Base-by-base conservation (phyloP, 306 rosid genomes). In the Crotalaria pallida region DNA sequence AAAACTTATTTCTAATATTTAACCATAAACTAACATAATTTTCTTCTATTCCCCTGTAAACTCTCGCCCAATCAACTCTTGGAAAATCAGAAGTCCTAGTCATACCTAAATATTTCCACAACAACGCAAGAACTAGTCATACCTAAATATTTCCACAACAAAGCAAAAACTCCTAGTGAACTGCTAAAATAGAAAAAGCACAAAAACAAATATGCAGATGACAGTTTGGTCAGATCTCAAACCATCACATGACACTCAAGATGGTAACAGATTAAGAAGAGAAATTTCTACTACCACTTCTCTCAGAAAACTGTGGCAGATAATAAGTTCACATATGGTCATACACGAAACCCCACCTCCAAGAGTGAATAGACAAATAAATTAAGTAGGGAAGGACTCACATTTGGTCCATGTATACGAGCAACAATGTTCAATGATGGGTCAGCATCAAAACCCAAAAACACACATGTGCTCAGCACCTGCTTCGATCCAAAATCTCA, bases 331-430 rank as follows among this genome's bases (percentile, higher is more conserved):
- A 71, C 49, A 61, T 21, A 21, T 27, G 19, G n/a, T n/a, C n/a
- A 62, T 50, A 22, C 55, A 56, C 44, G n/a, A 76, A 63, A 43
- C 21, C 7, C 67, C 50, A 79, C 19, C 41, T 41, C 16, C 48
- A 52, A 33, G 34, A 62, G 16, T 45, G 50, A 76, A 29, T 45
- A 70, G 62, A 67, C 8, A 77, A 65, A 50, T 44, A 47, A 71
- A 77, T 58, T 43, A 58, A 43, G 75, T 17, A 40, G 34, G 23
- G 56, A 71, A 43, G 58, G 77, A 60, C 99, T 85, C 75, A 94
- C 99, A 77, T 82, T 94, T 84, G 97, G 99, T 67, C 99, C 99
- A n/a, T 87, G 88, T 69, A 94, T 87, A 63, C 91, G 89, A 61
- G 95, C 84, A 73, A 87, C 87, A 80, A 94, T 88, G 68, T 86